Base-by-base conservation (phyloP, 2,329 filamentous ascomycete species). In the Albifimbria verrucaria region DNA sequence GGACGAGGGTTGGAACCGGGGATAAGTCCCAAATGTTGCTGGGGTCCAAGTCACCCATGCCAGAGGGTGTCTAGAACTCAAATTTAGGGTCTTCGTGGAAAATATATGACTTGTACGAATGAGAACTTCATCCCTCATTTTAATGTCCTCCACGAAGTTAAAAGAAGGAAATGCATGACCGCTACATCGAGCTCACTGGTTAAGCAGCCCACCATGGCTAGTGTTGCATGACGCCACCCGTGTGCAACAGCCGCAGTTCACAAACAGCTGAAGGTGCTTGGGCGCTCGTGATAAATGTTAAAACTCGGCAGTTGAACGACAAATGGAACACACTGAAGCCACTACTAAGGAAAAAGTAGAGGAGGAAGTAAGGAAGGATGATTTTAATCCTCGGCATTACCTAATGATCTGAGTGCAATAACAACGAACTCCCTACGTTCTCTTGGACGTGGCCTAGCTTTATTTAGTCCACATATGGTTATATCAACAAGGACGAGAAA, bases 1-100 rank as follows among this genome's bases (percentile, higher is more conserved):
- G 56, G 46, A 68, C 47, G 28, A 68, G 58, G 5, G 62, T 59
- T 3, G 68, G 64, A 17, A 69, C 58, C 4, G 69, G 69, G 1
- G 63, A 63, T 18, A 64, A 55, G 50, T 67, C 62, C 49, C 68
- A 60, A 28, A 69, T 49, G 26, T 62, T 57, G 52, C 56, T 55
- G 26, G 26, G 7, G 26, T 32, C 26, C 26, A 32, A 32, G 26
- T 32, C 26, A 32, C 26, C 26, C 26, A 32, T 32, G 26, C 26
- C 26, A 32, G 26, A 32, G 26, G 26, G 26, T 32, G 26, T 32
- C 26, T 32, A 15, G 26, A 32, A 32, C 26, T 32, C 26, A 32
- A 32, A 32, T 32, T 32, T 32, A 32, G 26, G 26, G 26, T 32
- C 26, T 32, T 32, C 26, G 26, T 32, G 26, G 15, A 32, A 15